These are phyloP conservation scores for Picochlorum sp. DNA, from an alignment of 139 green algal species.

Conservation along the genomic window DNA sequence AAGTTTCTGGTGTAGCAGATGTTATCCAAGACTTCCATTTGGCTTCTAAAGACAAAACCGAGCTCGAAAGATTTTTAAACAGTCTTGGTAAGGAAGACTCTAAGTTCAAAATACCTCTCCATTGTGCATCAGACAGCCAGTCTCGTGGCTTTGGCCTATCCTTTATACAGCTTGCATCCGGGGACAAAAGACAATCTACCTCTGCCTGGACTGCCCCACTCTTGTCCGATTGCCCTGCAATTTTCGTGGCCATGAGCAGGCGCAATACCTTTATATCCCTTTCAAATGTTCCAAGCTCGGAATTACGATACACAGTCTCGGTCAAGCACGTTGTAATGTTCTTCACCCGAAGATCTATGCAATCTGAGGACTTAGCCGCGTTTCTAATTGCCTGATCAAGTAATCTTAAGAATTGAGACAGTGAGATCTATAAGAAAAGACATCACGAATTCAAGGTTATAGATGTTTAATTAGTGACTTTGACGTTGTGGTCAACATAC, in stretches of 20 bases:
- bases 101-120: slow-evolving; percentile 74
- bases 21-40: slow-evolving; percentile 84
- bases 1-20: slow-evolving; percentile 75
- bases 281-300: slow-evolving; percentile 91
- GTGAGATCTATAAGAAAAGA: no score
- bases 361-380: background rate
- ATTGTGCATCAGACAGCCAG: slow-evolving; percentile 66
- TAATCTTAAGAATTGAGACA: slow-evolving; percentile 66
- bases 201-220: no score
- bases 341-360: no score
- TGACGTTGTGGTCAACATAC: no score
- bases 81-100: slow-evolving; percentile 31
- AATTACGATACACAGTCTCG: slow-evolving; percentile 84
- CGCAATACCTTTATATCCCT: slow-evolving; percentile 91
- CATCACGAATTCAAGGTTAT: background rate
- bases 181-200: background rate
- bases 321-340: slow-evolving; percentile 88
- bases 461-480: slow-evolving; percentile 7
- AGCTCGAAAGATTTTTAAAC: slow-evolving; percentile 63
- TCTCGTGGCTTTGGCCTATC: slow-evolving; percentile 85
- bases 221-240: no score
- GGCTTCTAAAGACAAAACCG: slow-evolving; percentile 67
- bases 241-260: slow-evolving; percentile 82
- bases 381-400: slow-evolving; percentile 75
- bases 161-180: background rate